Evolutionary conservation across 768 basidiomycete species (phyloP), one percentile per base, ranked within the genome.

Genomic region (Tylopilus felleus): DNA sequence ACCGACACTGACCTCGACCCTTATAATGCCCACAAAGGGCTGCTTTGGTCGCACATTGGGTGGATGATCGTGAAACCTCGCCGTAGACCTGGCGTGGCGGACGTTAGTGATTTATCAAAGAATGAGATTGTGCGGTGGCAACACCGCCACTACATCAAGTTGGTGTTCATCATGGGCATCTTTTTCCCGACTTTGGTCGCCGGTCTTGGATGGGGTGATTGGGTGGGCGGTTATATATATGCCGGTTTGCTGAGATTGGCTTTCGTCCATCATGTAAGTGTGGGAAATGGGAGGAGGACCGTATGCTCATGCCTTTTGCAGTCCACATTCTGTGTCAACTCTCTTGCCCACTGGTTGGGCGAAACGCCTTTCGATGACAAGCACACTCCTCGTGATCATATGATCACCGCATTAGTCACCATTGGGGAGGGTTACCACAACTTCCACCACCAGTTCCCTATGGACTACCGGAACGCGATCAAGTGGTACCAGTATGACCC

Each of bases 351-450:
- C 73, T 97, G 91, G 91, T 84, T 98, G 56, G 94, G 94, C 46
- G 93, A 93, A 56, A 75, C 88, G 8, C 90, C 93, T 22, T 96
- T 93, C 65, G 93, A 96, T 72, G 91, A 94, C 82, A 95, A 94
- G 75, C 91, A 94, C 72, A 89, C 91, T 9, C 93, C 94, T 17
- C 80, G 87, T 49, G 93, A 96, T 71, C 93, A 95, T 72, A 68
- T 93, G 56, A 68, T 95, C 67, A 95, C 93, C 28, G 94, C 94
- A 3, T 75, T 97, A 28, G 86, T 84, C 56, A 97, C 94, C 35
- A 86, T 95, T 64, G 94, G 94, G 50, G 94, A 98, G 72, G 94
- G 94, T 16, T 98, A 98, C 76, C 94, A 98, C 79, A 98, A 98
- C 73, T 96, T 96, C 83, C 94, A 98, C 75, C 94, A 98, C 66